Percentiles rank a stretch among this genome's conserved stretches.
Conservation (phyloP, 768 basidiomycete species). For the Leccinellum albellum region DNA sequence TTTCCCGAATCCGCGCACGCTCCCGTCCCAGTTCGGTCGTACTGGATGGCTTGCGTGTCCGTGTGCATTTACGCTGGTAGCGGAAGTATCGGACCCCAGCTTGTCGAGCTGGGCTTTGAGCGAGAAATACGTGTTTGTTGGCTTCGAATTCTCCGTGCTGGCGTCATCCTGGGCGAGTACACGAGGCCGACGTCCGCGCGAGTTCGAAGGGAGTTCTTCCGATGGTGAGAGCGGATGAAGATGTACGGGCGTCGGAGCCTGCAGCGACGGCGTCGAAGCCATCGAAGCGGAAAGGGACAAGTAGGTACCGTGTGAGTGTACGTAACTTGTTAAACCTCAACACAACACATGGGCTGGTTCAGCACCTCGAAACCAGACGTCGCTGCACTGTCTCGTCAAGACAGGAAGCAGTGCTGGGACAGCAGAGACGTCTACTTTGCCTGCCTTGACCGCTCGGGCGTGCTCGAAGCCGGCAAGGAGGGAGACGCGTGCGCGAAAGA, state of each 20-base stretch:
- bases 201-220: conserved; percentile 41
- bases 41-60: no score
- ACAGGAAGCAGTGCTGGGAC: conserved; percentile 84
- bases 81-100: conserved; percentile 25
- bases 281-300: conserved; percentile 8
- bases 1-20: conserved; percentile 55
- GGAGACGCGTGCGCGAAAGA: conserved; percentile 53
- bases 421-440: conserved; percentile 77
- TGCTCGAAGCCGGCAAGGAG: conserved; percentile 77
- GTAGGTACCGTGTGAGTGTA: conserved; percentile 15
- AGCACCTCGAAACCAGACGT: conserved; percentile 35
- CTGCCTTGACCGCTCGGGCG: conserved; percentile 68
- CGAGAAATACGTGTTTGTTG: conserved; percentile 55
- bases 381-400: conserved; percentile 51
- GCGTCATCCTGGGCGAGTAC: conserved; percentile 29
- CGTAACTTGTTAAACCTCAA: background rate
- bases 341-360: conserved; percentile 33
- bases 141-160: conserved; percentile 21
- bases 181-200: conserved; percentile 49
- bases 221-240: conserved; percentile 63
- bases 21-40: conserved; percentile 46
- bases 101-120: conserved; percentile 58
- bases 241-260: conserved; percentile 54
- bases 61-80: background rate
- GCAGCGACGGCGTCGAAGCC: conserved; percentile 25